Base-by-base conservation (phyloP, 139 green algal genomes). In the Chlorella sp. region DNA sequence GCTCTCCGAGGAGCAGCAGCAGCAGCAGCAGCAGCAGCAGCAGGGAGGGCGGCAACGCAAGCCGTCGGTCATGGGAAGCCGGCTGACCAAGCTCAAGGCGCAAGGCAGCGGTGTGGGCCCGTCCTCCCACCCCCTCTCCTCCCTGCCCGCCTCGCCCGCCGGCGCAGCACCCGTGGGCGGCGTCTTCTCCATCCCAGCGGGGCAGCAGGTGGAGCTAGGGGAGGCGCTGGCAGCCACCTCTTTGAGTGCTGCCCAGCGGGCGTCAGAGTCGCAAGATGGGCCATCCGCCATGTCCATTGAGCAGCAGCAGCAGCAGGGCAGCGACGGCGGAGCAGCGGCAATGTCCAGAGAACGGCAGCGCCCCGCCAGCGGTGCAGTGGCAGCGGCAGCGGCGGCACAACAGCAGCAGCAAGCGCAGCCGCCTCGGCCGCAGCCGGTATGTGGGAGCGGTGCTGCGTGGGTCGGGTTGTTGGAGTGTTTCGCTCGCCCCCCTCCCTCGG, bases 91-190 rank as follows among this genome's bases (percentile, higher is more conserved):
- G n/a, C 37, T 76, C 2, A 88, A 88, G 83, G 28, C 71, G 48
- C 9, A 53, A 61, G 79, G 53, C 36, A 48, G 42, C 32, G 42
- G 83, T 11, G 73, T 14, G 24, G 64, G 24, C 30, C 83, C 83
- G 0, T 26, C 32, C 64, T 89, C 85, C 16, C 85, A 89, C 71
- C 85, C 85, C 30, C 75, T 89, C 4, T 61, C 71, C 71, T 89
- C 85, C 28, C 71, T 89, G 71, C 85, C 85, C 3, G 22, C 34
- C 2, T 89, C 85, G 19, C 85, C 85, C 19, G 71, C 48, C 3
- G 18, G 16, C 32, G 64, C 21, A 28, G 21, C 28, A 40, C 71
- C 85, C 12, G 32, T 32, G 5, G 71, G 64, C 42, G 30, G 71
- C 40, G 77, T 42, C 14, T 89, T 89, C 71, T 75, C 85, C 40